Base-by-base conservation (phyloP, 2,329 filamentous ascomycete genomes). In the Balansia obtecta region DNA sequence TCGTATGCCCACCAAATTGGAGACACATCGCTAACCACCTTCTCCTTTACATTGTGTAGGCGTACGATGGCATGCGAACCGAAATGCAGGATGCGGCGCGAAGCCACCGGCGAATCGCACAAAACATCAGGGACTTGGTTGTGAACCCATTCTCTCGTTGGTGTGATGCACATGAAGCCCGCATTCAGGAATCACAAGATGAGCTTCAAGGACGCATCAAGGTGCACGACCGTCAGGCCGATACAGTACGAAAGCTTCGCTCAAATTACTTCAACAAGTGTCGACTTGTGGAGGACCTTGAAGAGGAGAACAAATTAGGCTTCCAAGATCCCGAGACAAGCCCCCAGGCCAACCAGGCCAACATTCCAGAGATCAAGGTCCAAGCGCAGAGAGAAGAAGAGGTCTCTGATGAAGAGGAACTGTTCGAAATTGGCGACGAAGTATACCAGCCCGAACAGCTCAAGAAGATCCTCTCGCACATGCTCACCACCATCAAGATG, bases 231-330 rank as follows among this genome's bases (percentile, higher is more conserved):
- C 87, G 86, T 58, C 94, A 98, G 68, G 85, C 86, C 52, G 93
- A 98, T 55, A 68, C 79, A 18, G 88, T 95, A 54, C 88, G 89
- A 75, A 97, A 97, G 71, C 79, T 96, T 59, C 83, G 93, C 56
- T 95, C 87, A 67, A 86, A 88, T 60, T 98, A 98, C 70, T 97
- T 97, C 77, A 98, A 97, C 75, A 98, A 97, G 71, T 98, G 93
- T 66, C 85, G 94, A 46, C 74, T 96, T 54, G 85, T 97, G 7
- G 94, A 98, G 65, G 93, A 98, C 64, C 72, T 97, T 53, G 93
- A 98, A 66, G 93, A 98, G 69, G 94, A 98, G 73, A 95, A 96
- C 67, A 97, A 98, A 70, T 78, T 98, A 50, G 93, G 90, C 39
- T 98, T 98, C 69, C 89, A 95, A 66, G 88, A 90, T 57, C 88